Evolutionary conservation across 2,329 filamentous ascomycete genomes (phyloP).

Genomic region (Byssoonygena ceratinophila): DNA sequence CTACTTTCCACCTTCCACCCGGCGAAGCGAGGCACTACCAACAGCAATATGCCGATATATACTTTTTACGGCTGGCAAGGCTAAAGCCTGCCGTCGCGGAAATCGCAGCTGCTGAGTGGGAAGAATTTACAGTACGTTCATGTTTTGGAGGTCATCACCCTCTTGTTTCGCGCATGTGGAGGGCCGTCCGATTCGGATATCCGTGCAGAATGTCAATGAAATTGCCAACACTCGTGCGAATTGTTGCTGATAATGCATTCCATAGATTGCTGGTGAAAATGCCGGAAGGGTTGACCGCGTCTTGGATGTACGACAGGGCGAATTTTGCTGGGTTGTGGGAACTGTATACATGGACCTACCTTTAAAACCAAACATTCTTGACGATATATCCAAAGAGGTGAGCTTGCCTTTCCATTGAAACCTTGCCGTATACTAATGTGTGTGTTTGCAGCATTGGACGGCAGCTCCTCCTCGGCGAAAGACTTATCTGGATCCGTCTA

Average conservation of each 20-base stretch:
- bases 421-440: neutral
- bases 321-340: slow-evolving; percentile 88
- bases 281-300: slow-evolving; percentile 74
- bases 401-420: neutral
- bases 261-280: slow-evolving; percentile 60
- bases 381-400: slow-evolving; percentile 89
- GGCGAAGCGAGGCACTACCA: slow-evolving; percentile 60
- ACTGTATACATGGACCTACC: slow-evolving; percentile 97
- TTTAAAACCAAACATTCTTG: slow-evolving; percentile 87
- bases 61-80: slow-evolving; percentile 80
- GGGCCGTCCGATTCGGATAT: no score
- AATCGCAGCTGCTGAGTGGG: slow-evolving; percentile 65
- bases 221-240: neutral
- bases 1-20: slow-evolving; percentile 62
- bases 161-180: no score
- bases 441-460: slow-evolving; percentile 61
- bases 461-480: slow-evolving; percentile 64
- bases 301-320: slow-evolving; percentile 86
- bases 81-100: slow-evolving; percentile 74
- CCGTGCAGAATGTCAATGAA: no score
- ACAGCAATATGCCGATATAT: slow-evolving; percentile 96
- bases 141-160: no score
- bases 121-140: slow-evolving; percentile 50
- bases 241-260: slow-evolving; percentile 2
- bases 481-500: slow-evolving; percentile 57